A percentile compares a stretch with the other conserved stretches of the same genome.
Evolutionary conservation across 2,329 filamentous ascomycete species (phyloP).

Genomic region (Blastomyces gilchristii): DNA sequence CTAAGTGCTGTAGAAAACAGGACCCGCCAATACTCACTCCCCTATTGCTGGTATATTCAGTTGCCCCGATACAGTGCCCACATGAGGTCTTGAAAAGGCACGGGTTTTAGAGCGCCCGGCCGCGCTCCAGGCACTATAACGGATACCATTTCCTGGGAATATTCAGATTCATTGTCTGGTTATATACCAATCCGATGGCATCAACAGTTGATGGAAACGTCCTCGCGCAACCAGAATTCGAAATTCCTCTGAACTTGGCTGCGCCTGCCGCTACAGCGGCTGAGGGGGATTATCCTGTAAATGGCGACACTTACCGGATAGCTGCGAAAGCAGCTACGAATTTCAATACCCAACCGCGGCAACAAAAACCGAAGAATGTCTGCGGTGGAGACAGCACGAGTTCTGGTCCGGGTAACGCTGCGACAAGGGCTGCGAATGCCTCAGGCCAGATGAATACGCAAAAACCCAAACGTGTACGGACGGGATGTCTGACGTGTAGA

Average conservation of each 20-base stretch:
- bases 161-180: background rate
- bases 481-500: constrained; percentile 81
- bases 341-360: constrained; percentile 9
- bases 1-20: background rate
- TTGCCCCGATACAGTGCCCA: background rate
- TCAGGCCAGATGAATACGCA: constrained; percentile 14
- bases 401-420: background rate
- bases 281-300: constrained; percentile 10
- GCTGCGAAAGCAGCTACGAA: constrained; percentile 6
- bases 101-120: constrained; percentile 9
- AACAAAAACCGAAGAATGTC: constrained; percentile 6
- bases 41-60: background rate
- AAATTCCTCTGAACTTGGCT: constrained; percentile 15
- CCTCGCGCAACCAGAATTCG: constrained; percentile 18
- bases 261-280: constrained; percentile 11
- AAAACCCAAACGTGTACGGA: constrained; percentile 78
- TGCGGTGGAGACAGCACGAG: constrained; percentile 2
- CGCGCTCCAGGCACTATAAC: constrained; percentile 12
- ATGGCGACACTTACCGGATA: constrained; percentile 12
- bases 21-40: background rate
- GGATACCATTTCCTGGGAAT: background rate
- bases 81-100: constrained; percentile 11
- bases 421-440: background rate
- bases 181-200: constrained; percentile 17
- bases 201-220: constrained; percentile 17